Conservation (phyloP, 768 basidiomycete species). For the Suillus ampliporus region DNA sequence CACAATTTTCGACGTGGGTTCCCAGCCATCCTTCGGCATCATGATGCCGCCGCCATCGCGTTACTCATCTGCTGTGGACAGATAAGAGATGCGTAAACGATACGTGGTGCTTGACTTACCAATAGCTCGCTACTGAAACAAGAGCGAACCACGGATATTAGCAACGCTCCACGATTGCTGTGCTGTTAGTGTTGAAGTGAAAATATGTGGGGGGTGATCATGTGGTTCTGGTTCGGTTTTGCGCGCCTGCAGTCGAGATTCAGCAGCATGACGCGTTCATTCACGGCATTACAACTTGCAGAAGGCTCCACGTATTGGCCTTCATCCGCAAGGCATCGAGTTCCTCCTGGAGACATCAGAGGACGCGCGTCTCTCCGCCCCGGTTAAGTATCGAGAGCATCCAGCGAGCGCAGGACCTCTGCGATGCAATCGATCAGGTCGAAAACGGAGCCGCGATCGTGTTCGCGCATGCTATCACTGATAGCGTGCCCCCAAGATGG, state of each 20-base stretch:
- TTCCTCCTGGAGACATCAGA: slow-evolving; percentile 52
- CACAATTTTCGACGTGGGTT: slow-evolving; percentile 76
- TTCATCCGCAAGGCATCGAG: slow-evolving; percentile 72
- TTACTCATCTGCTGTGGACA: slow-evolving; percentile 52
- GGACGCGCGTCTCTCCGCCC: no score
- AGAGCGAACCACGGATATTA: slow-evolving; percentile 79
- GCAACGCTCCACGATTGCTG: slow-evolving; percentile 95
- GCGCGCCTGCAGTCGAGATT: slow-evolving; percentile 54
- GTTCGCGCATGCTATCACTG: no score
- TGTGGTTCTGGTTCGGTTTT: slow-evolving; percentile 60
- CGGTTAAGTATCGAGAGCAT: no score
- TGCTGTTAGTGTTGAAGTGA: slow-evolving; percentile 76
- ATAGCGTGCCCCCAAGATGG: no score
- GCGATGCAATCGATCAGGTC: no score
- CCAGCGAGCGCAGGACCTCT: no score
- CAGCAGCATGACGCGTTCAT: slow-evolving; percentile 33
- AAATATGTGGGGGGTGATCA: slow-evolving; percentile 75
- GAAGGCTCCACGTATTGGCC: slow-evolving; percentile 79
- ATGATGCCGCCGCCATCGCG: slow-evolving; percentile 50
- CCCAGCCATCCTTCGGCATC: slow-evolving; percentile 65
- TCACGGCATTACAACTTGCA: slow-evolving; percentile 80
- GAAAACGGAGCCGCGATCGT: no score
- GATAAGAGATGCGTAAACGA: slow-evolving; percentile 37
- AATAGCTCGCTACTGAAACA: slow-evolving; percentile 79
- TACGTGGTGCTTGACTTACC: slow-evolving; percentile 47